Conservation (phyloP, 2,329 filamentous ascomycete species). For the Talaromyces sp. region DNA sequence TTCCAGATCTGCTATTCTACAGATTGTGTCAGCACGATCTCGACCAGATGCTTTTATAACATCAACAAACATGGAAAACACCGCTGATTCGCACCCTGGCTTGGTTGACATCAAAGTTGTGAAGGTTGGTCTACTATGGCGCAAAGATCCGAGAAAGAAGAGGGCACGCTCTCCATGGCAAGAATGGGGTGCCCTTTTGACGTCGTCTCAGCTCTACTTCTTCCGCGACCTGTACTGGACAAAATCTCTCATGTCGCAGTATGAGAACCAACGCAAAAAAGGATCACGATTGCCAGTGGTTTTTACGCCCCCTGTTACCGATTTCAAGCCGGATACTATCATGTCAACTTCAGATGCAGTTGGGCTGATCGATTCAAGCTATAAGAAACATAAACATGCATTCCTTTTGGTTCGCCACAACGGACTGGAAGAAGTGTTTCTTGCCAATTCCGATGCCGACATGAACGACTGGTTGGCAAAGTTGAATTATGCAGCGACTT, state of each 20-base stretch:
- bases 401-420: slow-evolving; percentile 86
- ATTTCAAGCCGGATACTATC: slow-evolving; percentile 89
- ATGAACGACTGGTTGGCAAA: slow-evolving; percentile 96
- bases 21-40: slow-evolving; percentile 91
- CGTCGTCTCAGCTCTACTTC: slow-evolving; percentile 94
- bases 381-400: slow-evolving; percentile 90
- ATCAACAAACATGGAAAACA: slow-evolving; percentile 77
- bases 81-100: slow-evolving; percentile 79
- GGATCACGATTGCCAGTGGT: slow-evolving; percentile 73
- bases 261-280: slow-evolving; percentile 73
- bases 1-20: slow-evolving; percentile 82
- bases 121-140: slow-evolving; percentile 91
- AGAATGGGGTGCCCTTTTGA: slow-evolving; percentile 95
- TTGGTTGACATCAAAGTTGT: slow-evolving; percentile 97
- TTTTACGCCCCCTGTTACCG: slow-evolving; percentile 82
- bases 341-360: slow-evolving; percentile 94
- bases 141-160: slow-evolving; percentile 89
- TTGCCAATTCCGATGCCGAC: slow-evolving; percentile 84
- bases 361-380: slow-evolving; percentile 75
- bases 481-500: slow-evolving; percentile 92
- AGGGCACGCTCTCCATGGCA: slow-evolving; percentile 95
- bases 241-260: slow-evolving; percentile 82
- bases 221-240: slow-evolving; percentile 93
- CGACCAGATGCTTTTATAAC: slow-evolving; percentile 93
- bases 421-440: slow-evolving; percentile 80